A percentile compares a stretch with the other conserved stretches of the same genome.
Evolutionary conservation across 73 alveolate species (phyloP).

Genomic region (Symbiodinium natans): DNA sequence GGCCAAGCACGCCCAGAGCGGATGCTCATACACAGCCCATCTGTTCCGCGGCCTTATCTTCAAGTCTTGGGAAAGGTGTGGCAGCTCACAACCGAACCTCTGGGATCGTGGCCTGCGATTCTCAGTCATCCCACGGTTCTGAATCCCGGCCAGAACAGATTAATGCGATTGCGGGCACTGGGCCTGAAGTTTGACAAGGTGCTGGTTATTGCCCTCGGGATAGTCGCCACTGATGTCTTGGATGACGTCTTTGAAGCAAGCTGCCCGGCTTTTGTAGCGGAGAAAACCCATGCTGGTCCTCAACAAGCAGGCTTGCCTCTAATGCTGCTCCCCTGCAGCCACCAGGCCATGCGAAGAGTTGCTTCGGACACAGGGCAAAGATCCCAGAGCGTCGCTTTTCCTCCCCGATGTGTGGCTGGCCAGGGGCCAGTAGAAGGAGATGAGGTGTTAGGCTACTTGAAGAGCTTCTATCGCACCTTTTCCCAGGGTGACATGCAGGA

Average conservation of each 20-base stretch:
- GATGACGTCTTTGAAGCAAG: not conserved
- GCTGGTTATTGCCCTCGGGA: not conserved
- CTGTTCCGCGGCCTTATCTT: not conserved
- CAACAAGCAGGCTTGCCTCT: not conserved
- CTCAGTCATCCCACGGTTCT: not conserved
- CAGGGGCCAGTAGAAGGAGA: not conserved
- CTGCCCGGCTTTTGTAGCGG: not conserved
- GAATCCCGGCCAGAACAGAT: not conserved
- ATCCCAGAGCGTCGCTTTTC: not conserved
- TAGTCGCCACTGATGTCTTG: not conserved
- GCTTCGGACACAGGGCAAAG: not conserved
- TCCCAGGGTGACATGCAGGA: not conserved
- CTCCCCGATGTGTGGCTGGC: not conserved
- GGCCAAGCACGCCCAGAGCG: not conserved
- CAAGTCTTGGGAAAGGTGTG: not conserved
- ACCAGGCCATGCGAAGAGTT: not conserved
- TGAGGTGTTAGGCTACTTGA: not conserved
- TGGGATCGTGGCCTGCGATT: not conserved
- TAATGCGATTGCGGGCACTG: not conserved
- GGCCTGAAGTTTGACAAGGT: conserved; percentile 6
- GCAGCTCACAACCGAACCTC: not conserved
- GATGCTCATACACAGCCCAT: not conserved
- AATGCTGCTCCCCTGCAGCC: not conserved
- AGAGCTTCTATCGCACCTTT: not conserved
- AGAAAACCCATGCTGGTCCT: not conserved